Base-by-base conservation (phyloP, 805 yeast genomes). In the Candida oleophila region DNA sequence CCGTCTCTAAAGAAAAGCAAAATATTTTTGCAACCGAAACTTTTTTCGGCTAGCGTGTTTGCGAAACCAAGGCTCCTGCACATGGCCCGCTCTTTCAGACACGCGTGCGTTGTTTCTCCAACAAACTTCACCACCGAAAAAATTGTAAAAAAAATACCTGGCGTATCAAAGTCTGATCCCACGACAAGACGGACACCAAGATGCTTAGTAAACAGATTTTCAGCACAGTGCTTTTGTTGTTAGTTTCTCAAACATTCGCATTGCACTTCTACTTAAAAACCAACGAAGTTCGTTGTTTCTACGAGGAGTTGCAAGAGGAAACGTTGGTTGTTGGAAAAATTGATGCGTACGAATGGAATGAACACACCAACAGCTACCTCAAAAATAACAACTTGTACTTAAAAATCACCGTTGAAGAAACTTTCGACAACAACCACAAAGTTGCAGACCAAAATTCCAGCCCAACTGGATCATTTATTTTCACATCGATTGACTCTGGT, bases 261-360 rank as follows among this genome's bases (percentile, higher is more conserved):
- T 71, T 91, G 49, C 96, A 94, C 65, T 83, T 89, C 64, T 91
- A 89, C 64, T 71, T 89, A 44, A 80, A 80, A 11, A 85, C 91
- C 1, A 90, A 85, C 28, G 86, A 86, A 53, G 77, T 82, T 38
- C 81, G 82, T 55, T 94, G 98, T 67, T 92, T 92, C 64, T 85
- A 70, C 58, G 94, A 91, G 61, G 95, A 87, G 50, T 73, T 92
- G 49, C 82, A 88, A 15, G 74, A 77, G 52, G 87, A 83, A 55
- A 81, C 95, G n/a, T 76, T 92, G 48, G 85, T 91, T 19, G 87
- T 87, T 47, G 96, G 92, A 46, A 72, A 59, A 58, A 81, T 87
- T 54, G 85, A 85, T 54, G 87, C 88, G 2, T 77, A 77, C 61
- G 90, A 86, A 56, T 74, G 67, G 49, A 75, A 78, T 54, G 74